Percentiles rank a stretch among this genome's conserved stretches.
Conservation (phyloP, 352 stramenopile genomes). For the Globisporangium nodosum region DNA sequence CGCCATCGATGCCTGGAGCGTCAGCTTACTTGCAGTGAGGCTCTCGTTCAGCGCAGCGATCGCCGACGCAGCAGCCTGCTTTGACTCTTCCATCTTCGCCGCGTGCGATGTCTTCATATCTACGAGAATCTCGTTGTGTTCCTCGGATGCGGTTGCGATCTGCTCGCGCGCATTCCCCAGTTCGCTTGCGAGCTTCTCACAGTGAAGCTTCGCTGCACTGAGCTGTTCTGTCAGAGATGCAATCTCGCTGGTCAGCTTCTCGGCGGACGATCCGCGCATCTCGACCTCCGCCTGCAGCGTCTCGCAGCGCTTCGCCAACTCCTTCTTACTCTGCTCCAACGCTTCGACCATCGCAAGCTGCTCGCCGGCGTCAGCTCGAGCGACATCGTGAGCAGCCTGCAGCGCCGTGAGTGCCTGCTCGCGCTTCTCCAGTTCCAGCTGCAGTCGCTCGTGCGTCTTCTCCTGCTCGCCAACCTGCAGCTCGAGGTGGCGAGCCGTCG, state of each 20-base stretch:
- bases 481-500: neutral
- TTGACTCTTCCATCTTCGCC: constrained; percentile 13
- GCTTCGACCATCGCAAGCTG: neutral
- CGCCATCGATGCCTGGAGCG: constrained; percentile 10
- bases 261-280: no score
- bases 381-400: neutral
- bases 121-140: constrained; percentile 7
- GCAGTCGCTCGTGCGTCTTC: neutral
- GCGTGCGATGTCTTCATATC: constrained; percentile 1
- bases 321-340: neutral
- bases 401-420: neutral
- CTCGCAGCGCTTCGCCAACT: neutral
- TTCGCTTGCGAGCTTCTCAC: constrained; percentile 1
- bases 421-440: neutral
- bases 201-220: neutral
- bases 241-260: neutral
- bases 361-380: neutral
- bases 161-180: neutral
- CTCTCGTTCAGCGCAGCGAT: neutral
- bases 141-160: neutral
- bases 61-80: neutral
- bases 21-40: neutral
- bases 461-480: neutral
- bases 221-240: neutral
- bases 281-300: neutral